Evolutionary conservation across 108 stramenopile species (phyloP), one percentile per base, ranked within the genome.

Genomic region (Discostella pseudostelligera): DNA sequence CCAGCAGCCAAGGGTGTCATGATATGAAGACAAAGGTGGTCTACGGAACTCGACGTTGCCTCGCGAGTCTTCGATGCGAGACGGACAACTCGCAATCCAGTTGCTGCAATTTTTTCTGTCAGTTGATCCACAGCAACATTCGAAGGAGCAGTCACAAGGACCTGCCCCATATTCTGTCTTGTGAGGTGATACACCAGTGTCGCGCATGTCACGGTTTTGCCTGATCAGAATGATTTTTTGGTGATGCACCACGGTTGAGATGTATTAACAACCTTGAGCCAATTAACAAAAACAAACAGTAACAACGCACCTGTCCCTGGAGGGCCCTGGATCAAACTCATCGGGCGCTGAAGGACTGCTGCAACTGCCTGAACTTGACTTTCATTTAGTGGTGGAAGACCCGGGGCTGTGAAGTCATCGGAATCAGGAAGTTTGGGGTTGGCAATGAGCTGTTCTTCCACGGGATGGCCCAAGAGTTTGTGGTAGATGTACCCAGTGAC

Each of bases 81-180:
- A 26, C 97, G 91, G 19, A 99, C 97, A 0, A 98, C 97, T 44
- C 93, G 90, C 47, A 99, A 72, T 43, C 97, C 97, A 1, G 98
- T 95, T 14, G 87, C 88, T 42, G 95, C 92, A 78, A 99, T 97
- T 70, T 97, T 97, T 69, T 95, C 97, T 8, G 97, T 96, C 57
- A 99, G 80, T 55, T 98, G 97, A 88, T 99, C 98, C 39, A 98
- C 98, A 4, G 98, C 98, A 48, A 99, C 96, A 70, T 99, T 99
- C 40, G 88, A 90, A 0, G 98, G 98, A 21, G 98, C 97, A 19
- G 93, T 93, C 32, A 99, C 98, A 25, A 99, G 85, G 8, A 99
- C 96, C 78, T 97, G 95, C 16, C 93, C 88, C 92, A 88, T 89
- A 65, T 89, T 86, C 74, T 96, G 96, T 57, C 90, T 83, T 20